A percentile compares a stretch with the other conserved stretches of the same genome.
These are phyloP conservation scores for Brassica hybrid DNA, from an alignment of 441 rosid species.

Conservation along the genomic window DNA sequence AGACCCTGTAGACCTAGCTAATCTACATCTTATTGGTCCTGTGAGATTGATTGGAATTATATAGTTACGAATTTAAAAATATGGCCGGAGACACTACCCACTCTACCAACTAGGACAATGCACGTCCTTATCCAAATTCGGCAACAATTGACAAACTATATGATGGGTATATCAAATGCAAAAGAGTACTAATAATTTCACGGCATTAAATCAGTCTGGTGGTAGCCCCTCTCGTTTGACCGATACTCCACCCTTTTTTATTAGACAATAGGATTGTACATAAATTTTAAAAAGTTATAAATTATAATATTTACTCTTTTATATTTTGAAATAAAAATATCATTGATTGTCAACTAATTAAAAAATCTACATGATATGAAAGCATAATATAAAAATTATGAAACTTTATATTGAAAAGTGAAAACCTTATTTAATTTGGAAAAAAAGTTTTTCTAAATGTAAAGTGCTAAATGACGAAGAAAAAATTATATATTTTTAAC, in stretches of 20 bases:
- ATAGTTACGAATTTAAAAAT: neutral
- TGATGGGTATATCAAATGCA: slow-evolving; percentile 15
- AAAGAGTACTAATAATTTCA: slow-evolving; percentile 17
- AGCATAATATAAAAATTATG: neutral
- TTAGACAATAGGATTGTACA: neutral
- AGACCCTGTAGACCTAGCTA: neutral
- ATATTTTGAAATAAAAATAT: neutral
- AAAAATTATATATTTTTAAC: neutral
- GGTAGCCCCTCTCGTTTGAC: slow-evolving; percentile 32
- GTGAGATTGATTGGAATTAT: neutral
- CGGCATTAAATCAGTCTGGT: slow-evolving; percentile 36
- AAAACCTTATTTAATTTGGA: neutral
- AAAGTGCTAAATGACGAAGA: neutral
- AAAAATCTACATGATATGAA: neutral
- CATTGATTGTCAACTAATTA: neutral
- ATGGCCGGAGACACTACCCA: neutral
- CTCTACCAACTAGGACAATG: slow-evolving; percentile 14
- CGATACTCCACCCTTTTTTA: neutral
- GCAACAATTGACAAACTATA: slow-evolving; percentile 30
- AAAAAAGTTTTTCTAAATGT: neutral
- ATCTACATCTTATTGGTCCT: slow-evolving; percentile 3
- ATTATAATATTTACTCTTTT: neutral
- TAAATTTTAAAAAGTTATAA: neutral
- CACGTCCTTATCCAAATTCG: slow-evolving; percentile 34
- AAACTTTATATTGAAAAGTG: neutral